Evolutionary conservation across 1,284 basidiomycete genomes (phyloP).

Genomic region (Meripilus lineatus): DNA sequence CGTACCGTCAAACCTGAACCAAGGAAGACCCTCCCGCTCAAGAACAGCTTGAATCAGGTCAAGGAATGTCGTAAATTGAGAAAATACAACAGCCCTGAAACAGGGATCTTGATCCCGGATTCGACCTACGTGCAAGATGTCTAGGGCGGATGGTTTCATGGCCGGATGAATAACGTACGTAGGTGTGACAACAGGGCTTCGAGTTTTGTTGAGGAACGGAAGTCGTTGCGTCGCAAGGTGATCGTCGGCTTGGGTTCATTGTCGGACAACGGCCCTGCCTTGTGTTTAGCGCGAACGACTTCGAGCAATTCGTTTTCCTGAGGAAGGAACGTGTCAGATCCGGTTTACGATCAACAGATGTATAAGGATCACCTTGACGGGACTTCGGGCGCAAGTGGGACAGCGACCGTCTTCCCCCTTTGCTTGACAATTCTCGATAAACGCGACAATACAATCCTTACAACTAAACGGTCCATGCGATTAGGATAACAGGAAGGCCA

Average conservation of each 20-base stretch:
- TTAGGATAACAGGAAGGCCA: not conserved
- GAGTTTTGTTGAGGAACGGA: conserved; percentile 85
- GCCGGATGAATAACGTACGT: conserved; percentile 34
- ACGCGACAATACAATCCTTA: conserved; percentile 76
- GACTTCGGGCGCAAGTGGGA: conserved; percentile 64
- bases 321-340: not conserved
- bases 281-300: conserved; percentile 40
- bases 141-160: not conserved
- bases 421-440: conserved; percentile 59
- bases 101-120: conserved; percentile 68
- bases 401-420: conserved; percentile 66
- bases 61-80: conserved; percentile 81
- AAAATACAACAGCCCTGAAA: conserved; percentile 86
- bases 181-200: conserved; percentile 70
- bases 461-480: conserved; percentile 44
- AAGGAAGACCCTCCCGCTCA: conserved; percentile 68
- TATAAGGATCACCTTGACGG: conserved; percentile 46
- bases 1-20: conserved; percentile 88
- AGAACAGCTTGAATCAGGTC: conserved; percentile 79
- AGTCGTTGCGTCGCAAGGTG: conserved; percentile 72
- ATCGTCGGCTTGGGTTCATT: conserved; percentile 41
- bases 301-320: conserved; percentile 64
- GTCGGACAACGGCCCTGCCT: conserved; percentile 21
- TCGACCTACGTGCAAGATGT: conserved; percentile 35
- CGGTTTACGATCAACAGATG: not conserved